Conservation (phyloP, 345 rosid species). For the Lepidium aucheri region DNA sequence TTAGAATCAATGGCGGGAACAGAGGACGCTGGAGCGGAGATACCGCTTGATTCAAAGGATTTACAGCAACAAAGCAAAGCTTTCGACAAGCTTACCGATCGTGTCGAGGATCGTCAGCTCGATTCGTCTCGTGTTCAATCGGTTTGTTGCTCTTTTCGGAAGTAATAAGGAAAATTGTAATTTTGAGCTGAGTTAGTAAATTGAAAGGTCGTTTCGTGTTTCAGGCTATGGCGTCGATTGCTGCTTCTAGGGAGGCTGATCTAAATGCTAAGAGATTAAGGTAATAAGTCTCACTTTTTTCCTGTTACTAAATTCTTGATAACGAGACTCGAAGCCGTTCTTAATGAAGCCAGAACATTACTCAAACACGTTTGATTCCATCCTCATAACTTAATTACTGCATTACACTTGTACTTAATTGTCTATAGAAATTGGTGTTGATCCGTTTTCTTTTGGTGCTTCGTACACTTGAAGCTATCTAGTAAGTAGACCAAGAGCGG, state of each 20-base stretch:
- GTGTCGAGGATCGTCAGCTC: slow-evolving; percentile 97
- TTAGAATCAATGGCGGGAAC: slow-evolving; percentile 54
- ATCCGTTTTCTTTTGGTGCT: not conserved
- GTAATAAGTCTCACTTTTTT: slow-evolving; percentile 16
- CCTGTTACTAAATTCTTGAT: not conserved
- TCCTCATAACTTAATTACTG: not conserved
- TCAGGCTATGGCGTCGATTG: slow-evolving; percentile 98
- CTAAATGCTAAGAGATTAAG: slow-evolving; percentile 83
- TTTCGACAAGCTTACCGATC: slow-evolving; percentile 94
- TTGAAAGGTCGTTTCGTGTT: not conserved
- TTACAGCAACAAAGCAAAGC: slow-evolving; percentile 98
- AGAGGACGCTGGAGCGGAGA: slow-evolving; percentile 57
- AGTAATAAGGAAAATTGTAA: not conserved
- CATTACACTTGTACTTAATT: not conserved
- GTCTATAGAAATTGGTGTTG: not conserved
- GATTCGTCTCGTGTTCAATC: slow-evolving; percentile 89
- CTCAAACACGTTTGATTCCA: not conserved
- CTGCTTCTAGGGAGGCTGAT: slow-evolving; percentile 77
- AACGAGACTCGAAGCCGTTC: not conserved
- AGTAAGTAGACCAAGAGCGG: not conserved
- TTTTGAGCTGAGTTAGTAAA: slow-evolving; percentile 2
- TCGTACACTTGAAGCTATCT: not conserved
- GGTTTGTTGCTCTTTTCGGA: slow-evolving; percentile 28
- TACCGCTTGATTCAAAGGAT: slow-evolving; percentile 74
- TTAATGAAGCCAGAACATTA: not conserved